Evolutionary conservation across 129 eudicot genomes (phyloP).

Genomic region (Chrysanthemum seticuspe): DNA sequence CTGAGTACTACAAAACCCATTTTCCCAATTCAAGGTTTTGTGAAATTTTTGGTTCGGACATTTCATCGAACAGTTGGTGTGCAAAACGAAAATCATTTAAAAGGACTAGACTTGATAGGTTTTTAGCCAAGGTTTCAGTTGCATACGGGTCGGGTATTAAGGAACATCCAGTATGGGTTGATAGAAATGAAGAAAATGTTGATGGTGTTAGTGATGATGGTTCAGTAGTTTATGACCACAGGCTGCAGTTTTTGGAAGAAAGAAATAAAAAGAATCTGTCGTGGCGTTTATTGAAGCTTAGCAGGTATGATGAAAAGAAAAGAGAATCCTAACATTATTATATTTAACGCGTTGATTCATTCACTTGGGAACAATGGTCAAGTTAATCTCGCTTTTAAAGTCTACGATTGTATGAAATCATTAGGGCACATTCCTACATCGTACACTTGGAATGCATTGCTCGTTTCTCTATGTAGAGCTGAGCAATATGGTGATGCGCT

Average conservation of each 20-base stretch:
- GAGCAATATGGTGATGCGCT: conserved; percentile 71
- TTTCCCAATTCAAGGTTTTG: conserved; percentile 25
- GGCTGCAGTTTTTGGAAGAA: conserved; percentile 70
- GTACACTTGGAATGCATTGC: conserved; percentile 87
- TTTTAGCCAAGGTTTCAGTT: conserved; percentile 31
- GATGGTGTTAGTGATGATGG: conserved; percentile 15
- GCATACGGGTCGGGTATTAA: conserved; percentile 28
- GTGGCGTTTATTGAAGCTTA: conserved; percentile 70
- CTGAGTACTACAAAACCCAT: conserved; percentile 11
- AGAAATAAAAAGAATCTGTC: conserved; percentile 63
- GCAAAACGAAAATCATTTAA: conserved; percentile 21
- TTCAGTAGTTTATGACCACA: conserved; percentile 29
- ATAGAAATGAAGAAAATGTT: conserved; percentile 31
- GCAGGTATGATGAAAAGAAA: conserved; percentile 63
- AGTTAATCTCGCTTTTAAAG: conserved; percentile 60
- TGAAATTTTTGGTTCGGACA: conserved; percentile 32
- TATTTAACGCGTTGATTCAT: conserved; percentile 77
- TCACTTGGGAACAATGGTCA: conserved; percentile 74
- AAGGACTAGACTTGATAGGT: conserved; percentile 7
- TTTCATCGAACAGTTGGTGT: conserved; percentile 33
- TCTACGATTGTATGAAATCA: conserved; percentile 53
- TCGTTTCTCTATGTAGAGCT: conserved; percentile 69
- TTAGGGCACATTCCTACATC: conserved; percentile 72
- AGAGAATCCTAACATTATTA: conserved; percentile 58
- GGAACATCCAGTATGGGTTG: conserved; percentile 30